Base-by-base conservation (phyloP, 352 stramenopile genomes). In the Pythium periplocum region DNA sequence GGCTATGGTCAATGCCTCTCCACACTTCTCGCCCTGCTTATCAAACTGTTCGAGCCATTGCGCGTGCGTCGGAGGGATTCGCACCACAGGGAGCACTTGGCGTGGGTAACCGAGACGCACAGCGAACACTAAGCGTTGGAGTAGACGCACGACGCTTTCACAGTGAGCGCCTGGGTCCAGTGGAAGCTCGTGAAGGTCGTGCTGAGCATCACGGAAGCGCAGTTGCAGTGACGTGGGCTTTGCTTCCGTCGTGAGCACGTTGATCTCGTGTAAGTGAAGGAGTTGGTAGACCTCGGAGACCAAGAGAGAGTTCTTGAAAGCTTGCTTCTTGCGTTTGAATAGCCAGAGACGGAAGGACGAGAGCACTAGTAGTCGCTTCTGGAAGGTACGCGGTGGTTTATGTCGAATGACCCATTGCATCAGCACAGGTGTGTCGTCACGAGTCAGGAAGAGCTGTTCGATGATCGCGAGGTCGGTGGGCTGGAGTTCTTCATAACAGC, bases 381-480 rank as follows among this genome's bases (percentile, higher is more conserved):
- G 60, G 43, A 90, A 87, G 8, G 45, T 62, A 9, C 55, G 56
- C 7, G 55, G 45, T n/a, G 46, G 56, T 33, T 68, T 77, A 49
- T 78, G 72, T 5, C 74, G 35, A 56, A 86, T 67, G 37, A 83
- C 63, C 79, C 79, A 90, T 48, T 87, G 81, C 54, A 86, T 78
- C 9, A 87, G 42, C 50, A 77, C 17, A 0, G 78, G 75, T 0
- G 68, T 51, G 52, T 87, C 78, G 37, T 75, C 69, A 9, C 73
- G 65, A 17, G 42, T n/a, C 12, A 45, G 45, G 38, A 86, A 86
- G n/a, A 83, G 70, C 33, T 75, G 68, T 35, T 83, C 75, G 37
- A 89, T 55, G 3, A 46, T 55, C 2, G 55, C 42, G 1, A 77
- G 61, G 42, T 86, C 78, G 2, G 55, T 37, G 0, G 66, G 50